Evolutionary conservation across 257 asterid species (phyloP), one percentile per base, ranked within the genome.

Genomic region (Gentiana dahurica): DNA sequence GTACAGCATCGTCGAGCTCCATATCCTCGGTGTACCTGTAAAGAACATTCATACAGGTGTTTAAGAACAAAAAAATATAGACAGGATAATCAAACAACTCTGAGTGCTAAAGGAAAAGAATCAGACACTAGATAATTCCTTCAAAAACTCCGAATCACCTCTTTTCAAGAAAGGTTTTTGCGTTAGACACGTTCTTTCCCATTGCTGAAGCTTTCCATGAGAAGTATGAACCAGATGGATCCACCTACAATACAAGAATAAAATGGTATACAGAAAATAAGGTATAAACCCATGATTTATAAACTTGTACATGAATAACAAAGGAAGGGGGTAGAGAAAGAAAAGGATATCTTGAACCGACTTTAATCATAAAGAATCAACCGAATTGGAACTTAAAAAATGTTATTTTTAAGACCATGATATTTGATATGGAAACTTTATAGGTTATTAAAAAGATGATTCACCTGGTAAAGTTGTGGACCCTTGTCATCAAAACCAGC

Each of bases 141-240:
- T 61, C n/a, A 4, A 10, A 57, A 46, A 36, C 44, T 11, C 46
- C 34, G 67, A 61, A 48, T 62, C 60, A 85, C 99, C 99, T 83
- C 77, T 92, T 92, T 68, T 92, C 99, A 56, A 88, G 89, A 77
- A 92, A 92, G 3, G 99, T 88, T 77, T 92, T 92, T 15, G 99
- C 99, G 54, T 92, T 92, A 53, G 99, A 88, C 56, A 92, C 99
- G 75, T 92, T 92, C 83, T 92, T 92, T 43, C 99, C 99, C 99
- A 92, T 85, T 64, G 99, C 99, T 38, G 99, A 92, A 73, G 99
- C 99, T 75, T 92, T 92, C 99, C 99, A 92, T 35, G 97, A 92
- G 71, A 88, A 92, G 73, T 92, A 92, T 4, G 99, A 92, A 57
- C 99, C 99, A 6, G 99, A 92, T 56, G 99, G 99, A 78, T 92